Percentiles rank a stretch among this genome's conserved stretches.
These are phyloP conservation scores for Novymonas esmeraldas DNA, from an alignment of 208 protist species.

Conservation along the genomic window DNA sequence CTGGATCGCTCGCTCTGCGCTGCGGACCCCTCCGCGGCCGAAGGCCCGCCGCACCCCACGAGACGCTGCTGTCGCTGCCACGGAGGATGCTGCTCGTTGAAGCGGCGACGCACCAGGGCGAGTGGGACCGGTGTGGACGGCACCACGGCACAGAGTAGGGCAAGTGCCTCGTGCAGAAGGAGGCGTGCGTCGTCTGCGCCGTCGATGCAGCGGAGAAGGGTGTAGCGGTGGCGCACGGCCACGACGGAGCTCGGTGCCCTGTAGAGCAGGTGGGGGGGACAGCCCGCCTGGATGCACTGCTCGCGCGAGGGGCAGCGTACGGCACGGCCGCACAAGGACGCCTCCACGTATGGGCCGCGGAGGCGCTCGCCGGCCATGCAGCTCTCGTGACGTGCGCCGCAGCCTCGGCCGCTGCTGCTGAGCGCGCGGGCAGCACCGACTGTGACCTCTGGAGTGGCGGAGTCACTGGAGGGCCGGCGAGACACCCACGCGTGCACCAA, in stretches of 20 bases:
- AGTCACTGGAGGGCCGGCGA: background rate
- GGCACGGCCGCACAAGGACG: background rate
- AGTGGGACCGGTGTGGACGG: background rate
- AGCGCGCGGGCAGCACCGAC: background rate
- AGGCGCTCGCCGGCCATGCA: background rate
- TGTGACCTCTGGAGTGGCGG: background rate
- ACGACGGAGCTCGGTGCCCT: too few relatives aligned
- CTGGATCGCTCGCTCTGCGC: background rate
- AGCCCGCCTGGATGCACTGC: conserved; percentile 21
- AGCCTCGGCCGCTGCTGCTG: too few relatives aligned
- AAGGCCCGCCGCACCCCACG: background rate
- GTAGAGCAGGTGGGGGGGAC: conserved; percentile 17
- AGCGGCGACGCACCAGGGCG: conserved; percentile 1
- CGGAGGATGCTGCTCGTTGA: background rate
- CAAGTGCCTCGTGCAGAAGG: conserved; percentile 10
- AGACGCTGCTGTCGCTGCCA: background rate
- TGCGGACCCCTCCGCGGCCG: too few relatives aligned
- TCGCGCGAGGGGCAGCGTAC: conserved; percentile 14
- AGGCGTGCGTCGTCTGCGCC: background rate
- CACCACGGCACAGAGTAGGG: conserved; percentile 8
- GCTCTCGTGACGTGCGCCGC: background rate
- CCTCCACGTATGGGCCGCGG: conserved; percentile 5
- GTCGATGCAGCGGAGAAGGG: background rate
- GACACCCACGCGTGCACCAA: conserved; percentile 8
- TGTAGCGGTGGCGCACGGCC: background rate